Evolutionary conservation across 371 early-diverging fungal species (phyloP).

Genomic region (Rhizopus microsporus): DNA sequence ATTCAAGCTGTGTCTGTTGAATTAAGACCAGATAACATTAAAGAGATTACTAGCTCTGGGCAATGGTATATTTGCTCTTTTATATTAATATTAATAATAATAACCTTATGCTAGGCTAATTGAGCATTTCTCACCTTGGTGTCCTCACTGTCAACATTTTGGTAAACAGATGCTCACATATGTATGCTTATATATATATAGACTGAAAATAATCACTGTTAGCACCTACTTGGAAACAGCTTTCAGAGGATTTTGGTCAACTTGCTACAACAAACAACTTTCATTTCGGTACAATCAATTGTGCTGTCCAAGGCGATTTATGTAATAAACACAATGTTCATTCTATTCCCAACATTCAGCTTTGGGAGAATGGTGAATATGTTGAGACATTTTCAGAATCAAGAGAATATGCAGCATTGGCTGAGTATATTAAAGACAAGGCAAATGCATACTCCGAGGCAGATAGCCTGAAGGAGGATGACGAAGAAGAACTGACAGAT

Average conservation of each 20-base stretch:
- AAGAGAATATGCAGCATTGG: constrained; percentile 26
- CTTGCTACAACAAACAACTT: constrained; percentile 44
- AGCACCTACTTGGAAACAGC: constrained; percentile 58
- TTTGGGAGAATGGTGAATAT: constrained; percentile 63
- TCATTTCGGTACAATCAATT: constrained; percentile 79
- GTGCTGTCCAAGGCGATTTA: constrained; percentile 66
- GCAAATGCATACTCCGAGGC: constrained; percentile 5
- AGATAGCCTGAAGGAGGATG: background rate
- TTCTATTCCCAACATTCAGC: constrained; percentile 64
- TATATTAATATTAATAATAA: background rate
- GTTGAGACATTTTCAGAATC: constrained; percentile 43
- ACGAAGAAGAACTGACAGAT: constrained; percentile 6
- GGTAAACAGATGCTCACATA: constrained; percentile 23
- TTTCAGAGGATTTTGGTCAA: constrained; percentile 37
- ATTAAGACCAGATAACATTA: constrained; percentile 17
- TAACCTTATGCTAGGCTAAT: constrained; percentile 31
- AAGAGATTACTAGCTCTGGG: constrained; percentile 15
- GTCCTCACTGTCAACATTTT: constrained; percentile 34
- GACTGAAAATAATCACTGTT: background rate
- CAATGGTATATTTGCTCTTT: constrained; percentile 20
- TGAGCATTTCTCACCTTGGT: constrained; percentile 43
- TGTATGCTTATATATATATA: background rate
- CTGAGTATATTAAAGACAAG: constrained; percentile 28
- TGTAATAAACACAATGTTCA: constrained; percentile 62
- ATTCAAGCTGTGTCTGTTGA: constrained; percentile 23